A percentile compares a stretch with the other conserved stretches of the same genome.
phyloP scores from a whole-genome alignment of 805 yeast species.

The Starmerella stellata region DNA sequence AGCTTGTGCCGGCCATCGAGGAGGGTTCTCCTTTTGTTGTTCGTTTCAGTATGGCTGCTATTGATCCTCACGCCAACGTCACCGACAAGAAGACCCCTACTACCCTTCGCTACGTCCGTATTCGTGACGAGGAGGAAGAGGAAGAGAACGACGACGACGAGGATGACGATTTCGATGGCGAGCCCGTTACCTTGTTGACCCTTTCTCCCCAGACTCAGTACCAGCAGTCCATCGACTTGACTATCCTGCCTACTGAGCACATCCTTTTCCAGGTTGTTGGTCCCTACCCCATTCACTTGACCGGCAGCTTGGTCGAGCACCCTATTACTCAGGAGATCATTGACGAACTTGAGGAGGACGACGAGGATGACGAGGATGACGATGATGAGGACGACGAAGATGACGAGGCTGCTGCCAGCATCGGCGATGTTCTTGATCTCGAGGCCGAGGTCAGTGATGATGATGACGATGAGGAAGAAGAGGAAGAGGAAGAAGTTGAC shows the following conservation, averaged over 20 bases:
- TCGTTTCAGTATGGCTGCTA: slow-evolving; percentile 84
- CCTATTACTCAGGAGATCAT: slow-evolving; percentile 62
- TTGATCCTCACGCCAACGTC: slow-evolving; percentile 73
- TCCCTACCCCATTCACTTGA: slow-evolving; percentile 76
- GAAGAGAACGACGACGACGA: slow-evolving; percentile 30
- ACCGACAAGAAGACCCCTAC: slow-evolving; percentile 43
- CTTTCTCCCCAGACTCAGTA: slow-evolving; percentile 51
- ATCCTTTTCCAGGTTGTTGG: slow-evolving; percentile 90
- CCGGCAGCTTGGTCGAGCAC: slow-evolving; percentile 92
- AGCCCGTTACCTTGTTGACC: slow-evolving; percentile 59
- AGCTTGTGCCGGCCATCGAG: slow-evolving; percentile 72
- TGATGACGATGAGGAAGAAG: slow-evolving; percentile 23
- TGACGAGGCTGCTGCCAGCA: slow-evolving; percentile 13
- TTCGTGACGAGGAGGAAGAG: slow-evolving; percentile 18
- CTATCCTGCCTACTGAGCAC: slow-evolving; percentile 85
- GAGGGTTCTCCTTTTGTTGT: slow-evolving; percentile 77
- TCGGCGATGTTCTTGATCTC: slow-evolving; percentile 14
- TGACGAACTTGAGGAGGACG: slow-evolving; percentile 34
- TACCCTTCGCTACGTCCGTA: slow-evolving; percentile 58
- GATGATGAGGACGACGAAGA: slow-evolving; percentile 22
- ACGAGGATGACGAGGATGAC: slow-evolving; percentile 25
- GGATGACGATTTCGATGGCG: slow-evolving; percentile 39
- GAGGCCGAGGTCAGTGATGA: slow-evolving; percentile 29
- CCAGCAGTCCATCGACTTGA: slow-evolving; percentile 83
- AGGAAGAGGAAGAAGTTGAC: slow-evolving; percentile 28